Base-by-base conservation (phyloP, 768 basidiomycete genomes). In the Lactarius deliciosus region DNA sequence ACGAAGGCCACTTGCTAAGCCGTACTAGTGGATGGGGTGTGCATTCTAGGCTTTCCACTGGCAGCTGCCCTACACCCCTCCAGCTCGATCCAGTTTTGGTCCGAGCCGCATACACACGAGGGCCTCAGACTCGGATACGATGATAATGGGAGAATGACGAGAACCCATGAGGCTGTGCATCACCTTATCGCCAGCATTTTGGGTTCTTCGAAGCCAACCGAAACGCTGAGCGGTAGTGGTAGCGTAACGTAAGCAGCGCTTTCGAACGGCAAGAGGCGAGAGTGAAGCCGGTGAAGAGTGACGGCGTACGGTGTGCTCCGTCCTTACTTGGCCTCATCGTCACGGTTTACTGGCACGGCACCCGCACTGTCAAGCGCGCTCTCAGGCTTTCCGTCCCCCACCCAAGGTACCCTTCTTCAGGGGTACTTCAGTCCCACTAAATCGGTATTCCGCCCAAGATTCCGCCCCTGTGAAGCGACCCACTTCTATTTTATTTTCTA, bases 381-480 rank as follows among this genome's bases (percentile, higher is more conserved):
- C 50, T 53, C 50, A 53, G 47, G n/a, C 47, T 13, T 22, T 50
- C 47, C 22, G 47, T 50, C 47, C 47, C 47, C 47, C 47, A 50
- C n/a, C 47, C 5, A 50, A 15, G 22, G 22, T 13, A 1, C 11
- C 32, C 50, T 25, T 53, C 25, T 25, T 53, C 50, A 53, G 50
- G 50, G 25, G 50, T 11, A 47, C 9, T 53, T 13, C 47, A 13
- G 47, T 25, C 50, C 50, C 50, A 53, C 25, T 7, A 53, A 53
- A 13, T 53, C 50, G 50, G 50, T 25, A 25, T 53, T 53, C 50
- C 22, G 25, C 50, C 13, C 25, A 15, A 53, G 22, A 53, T 53
- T 53, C 22, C 25, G 50, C 25, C 16, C 50, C 50, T 25, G 2
- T 13, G 18, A 45, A 10, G 20, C 43, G 43, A 45, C 43, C 10